Evolutionary conservation across 768 basidiomycete species (phyloP).

Genomic region (Clavaria fumosa): DNA sequence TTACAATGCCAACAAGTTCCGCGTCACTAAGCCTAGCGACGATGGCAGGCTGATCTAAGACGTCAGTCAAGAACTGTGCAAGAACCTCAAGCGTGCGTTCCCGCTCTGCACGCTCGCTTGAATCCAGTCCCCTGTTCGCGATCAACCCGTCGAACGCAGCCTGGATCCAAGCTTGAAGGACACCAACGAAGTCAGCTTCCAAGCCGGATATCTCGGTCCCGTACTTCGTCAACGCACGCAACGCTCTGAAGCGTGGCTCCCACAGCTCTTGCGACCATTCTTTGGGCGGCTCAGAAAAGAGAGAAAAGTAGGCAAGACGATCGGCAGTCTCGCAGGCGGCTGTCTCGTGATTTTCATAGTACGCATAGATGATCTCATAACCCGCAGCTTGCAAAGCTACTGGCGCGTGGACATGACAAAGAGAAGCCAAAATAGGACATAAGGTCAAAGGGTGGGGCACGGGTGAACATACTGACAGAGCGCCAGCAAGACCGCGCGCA

Average conservation of each 20-base stretch:
- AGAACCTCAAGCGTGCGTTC: conserved; percentile 51
- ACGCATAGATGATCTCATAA: conserved; percentile 56
- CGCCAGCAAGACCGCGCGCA: conserved; percentile 42
- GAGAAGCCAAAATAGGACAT: conserved; percentile 41
- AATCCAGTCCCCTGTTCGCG: conserved; percentile 20
- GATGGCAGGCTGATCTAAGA: conserved; percentile 36
- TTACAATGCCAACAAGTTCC: conserved; percentile 37
- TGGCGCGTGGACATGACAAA: conserved; percentile 43
- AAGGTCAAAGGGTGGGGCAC: conserved; percentile 38
- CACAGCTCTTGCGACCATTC: conserved; percentile 54
- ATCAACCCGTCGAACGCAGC: conserved; percentile 43
- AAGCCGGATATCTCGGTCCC: conserved; percentile 50
- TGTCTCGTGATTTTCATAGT: conserved; percentile 45
- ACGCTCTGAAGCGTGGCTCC: conserved; percentile 53
- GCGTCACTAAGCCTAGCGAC: conserved; percentile 46
- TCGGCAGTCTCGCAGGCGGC: conserved; percentile 36
- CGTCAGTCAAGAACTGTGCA: conserved; percentile 37
- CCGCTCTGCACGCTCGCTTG: conserved; percentile 35
- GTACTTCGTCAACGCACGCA: conserved; percentile 44
- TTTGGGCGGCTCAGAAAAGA: conserved; percentile 33
- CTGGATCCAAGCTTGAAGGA: conserved; percentile 51
- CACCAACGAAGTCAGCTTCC: conserved; percentile 37
- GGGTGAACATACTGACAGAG: conserved; percentile 36
- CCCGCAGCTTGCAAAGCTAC: conserved; percentile 47
- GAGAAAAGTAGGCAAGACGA: conserved; percentile 44